Percentiles rank a stretch among this genome's conserved stretches.
phyloP scores from a whole-genome alignment of 2,329 filamentous ascomycete species.

The Apiospora rasikravindrae region DNA sequence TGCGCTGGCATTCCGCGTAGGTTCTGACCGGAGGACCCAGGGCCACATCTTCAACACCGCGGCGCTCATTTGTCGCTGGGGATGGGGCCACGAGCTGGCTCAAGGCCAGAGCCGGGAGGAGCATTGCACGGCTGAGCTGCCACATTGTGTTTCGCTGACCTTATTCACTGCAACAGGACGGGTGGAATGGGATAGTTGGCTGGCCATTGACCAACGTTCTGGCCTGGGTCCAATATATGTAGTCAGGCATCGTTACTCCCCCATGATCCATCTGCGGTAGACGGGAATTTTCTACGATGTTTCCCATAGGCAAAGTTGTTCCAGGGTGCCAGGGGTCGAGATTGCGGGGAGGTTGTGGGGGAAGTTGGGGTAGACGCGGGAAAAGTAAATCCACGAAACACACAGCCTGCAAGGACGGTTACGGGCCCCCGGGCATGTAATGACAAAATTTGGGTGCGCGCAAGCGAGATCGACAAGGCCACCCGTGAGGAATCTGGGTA shows the following conservation, averaged over 20 bases:
- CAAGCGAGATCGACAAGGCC: background rate
- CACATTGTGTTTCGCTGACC: background rate
- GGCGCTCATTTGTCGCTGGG: background rate
- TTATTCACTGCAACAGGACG: too few species aligned
- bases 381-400: slow-evolving; percentile 23
- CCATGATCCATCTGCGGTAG: background rate
- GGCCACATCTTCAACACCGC: background rate
- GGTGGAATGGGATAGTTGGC: background rate
- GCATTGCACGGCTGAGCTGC: background rate
- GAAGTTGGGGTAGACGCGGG: slow-evolving; percentile 18
- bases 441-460: background rate
- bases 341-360: slow-evolving; percentile 20
- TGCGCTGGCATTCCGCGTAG: slow-evolving; percentile 37
- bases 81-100: background rate
- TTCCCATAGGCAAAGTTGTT: background rate
- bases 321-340: background rate
- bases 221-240: background rate
- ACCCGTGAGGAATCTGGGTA: too few species aligned
- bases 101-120: background rate
- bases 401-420: background rate
- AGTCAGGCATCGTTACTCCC: background rate
- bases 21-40: slow-evolving; percentile 16
- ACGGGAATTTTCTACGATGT: background rate
- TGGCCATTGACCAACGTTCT: too few species aligned
- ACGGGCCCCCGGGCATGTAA: background rate